Evolutionary conservation across 139 green algal species (phyloP).

Genomic region (Haematococcus sp.): DNA sequence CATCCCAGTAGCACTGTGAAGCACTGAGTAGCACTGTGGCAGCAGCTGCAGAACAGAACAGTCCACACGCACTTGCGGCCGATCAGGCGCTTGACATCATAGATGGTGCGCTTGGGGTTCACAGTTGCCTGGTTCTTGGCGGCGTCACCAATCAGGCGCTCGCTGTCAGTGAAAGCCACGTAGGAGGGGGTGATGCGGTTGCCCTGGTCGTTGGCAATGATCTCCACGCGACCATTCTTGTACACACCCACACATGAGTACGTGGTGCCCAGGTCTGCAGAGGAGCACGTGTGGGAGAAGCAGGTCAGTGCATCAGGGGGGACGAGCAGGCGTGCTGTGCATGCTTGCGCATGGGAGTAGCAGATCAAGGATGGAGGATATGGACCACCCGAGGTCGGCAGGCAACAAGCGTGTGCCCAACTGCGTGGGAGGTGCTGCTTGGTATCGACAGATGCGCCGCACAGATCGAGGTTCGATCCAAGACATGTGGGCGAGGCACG

Average conservation of each 20-base stretch:
- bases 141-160: constrained; percentile 97
- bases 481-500: too few relatives aligned
- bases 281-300: too few relatives aligned
- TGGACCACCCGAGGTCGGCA: too few relatives aligned
- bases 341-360: too few relatives aligned
- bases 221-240: constrained; percentile 98
- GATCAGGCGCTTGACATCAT: constrained; percentile 98
- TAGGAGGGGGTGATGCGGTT: constrained; percentile 99
- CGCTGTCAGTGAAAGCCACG: constrained; percentile 99
- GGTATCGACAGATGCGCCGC: too few relatives aligned
- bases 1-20: constrained; percentile 13
- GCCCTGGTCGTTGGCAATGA: constrained; percentile 98
- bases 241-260: constrained; percentile 99
- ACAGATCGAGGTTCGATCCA: too few relatives aligned
- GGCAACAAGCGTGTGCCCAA: too few relatives aligned
- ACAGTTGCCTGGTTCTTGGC: constrained; percentile 97
- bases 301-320: too few relatives aligned
- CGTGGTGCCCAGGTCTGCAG: constrained; percentile 74
- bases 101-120: constrained; percentile 93
- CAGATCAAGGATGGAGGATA: too few relatives aligned
- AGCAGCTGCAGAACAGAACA: too few relatives aligned
- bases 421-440: too few relatives aligned
- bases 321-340: too few relatives aligned
- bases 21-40: not conserved
- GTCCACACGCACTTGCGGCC: constrained; percentile 90